Conservation (phyloP, 345 rosid genomes). For the Cardiospermum halicacabum region DNA sequence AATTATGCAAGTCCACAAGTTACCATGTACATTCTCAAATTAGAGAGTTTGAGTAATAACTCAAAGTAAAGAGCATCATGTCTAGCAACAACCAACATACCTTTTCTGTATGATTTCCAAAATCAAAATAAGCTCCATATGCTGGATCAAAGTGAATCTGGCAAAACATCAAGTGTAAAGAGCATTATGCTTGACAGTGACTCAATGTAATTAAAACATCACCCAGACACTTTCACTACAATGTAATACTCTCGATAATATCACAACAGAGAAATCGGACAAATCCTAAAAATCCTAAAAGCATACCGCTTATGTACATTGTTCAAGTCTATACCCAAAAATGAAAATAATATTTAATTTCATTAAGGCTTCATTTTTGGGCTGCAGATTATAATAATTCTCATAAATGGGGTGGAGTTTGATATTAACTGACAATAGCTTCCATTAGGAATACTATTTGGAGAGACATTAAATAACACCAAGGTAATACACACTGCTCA, state of each 20-base stretch:
- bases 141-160: slow-evolving; percentile 88
- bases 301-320: too few species aligned
- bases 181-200: not conserved
- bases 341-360: too few species aligned
- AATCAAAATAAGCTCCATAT: slow-evolving; percentile 81
- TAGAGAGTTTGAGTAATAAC: not conserved
- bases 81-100: slow-evolving; percentile 29
- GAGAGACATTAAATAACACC: not conserved
- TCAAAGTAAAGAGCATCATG: not conserved
- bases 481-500: not conserved
- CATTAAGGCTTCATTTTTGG: too few species aligned
- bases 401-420: too few species aligned
- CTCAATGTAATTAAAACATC: not conserved
- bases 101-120: slow-evolving; percentile 88
- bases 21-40: not conserved
- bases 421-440: too few species aligned
- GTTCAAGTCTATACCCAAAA: too few species aligned
- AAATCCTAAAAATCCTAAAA: too few species aligned
- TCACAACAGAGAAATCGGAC: too few species aligned
- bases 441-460: not conserved
- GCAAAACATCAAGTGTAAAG: slow-evolving; percentile 6
- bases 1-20: not conserved
- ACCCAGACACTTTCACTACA: not conserved
- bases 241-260: not conserved
- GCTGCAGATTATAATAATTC: too few species aligned